Conservation (phyloP, 164 flowering plant genomes). For the Vitis labrusca region DNA sequence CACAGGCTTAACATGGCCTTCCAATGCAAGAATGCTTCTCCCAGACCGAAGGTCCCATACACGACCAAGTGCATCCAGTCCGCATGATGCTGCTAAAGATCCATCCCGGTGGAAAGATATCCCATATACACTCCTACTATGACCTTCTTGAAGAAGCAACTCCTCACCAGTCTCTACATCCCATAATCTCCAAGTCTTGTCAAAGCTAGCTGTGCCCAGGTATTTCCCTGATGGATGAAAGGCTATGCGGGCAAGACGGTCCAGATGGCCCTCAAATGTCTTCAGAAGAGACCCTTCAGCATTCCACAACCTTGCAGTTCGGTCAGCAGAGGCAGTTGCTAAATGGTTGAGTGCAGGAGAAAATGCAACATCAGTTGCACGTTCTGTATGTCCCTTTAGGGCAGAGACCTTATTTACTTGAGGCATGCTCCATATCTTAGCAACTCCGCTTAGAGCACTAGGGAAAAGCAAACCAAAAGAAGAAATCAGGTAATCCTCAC, state of each 20-base stretch:
- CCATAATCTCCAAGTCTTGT: constrained; percentile 99
- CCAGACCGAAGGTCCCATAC: constrained; percentile 99
- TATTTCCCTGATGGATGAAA: constrained; percentile 98
- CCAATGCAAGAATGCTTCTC: constrained; percentile 84
- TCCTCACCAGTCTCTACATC: constrained; percentile 78
- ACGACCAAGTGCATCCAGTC: constrained; percentile 90
- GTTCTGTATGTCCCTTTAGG: constrained; percentile 89
- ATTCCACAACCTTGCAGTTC: constrained; percentile 89
- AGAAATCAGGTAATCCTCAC: not conserved
- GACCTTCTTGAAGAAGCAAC: constrained; percentile 99
- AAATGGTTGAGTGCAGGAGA: constrained; percentile 68
- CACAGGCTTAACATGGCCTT: constrained; percentile 97
- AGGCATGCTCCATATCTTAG: constrained; percentile 93
- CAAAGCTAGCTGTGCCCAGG: constrained; percentile 92
- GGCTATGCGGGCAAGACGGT: constrained; percentile 87
- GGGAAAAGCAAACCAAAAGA: constrained; percentile 9
- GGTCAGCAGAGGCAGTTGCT: constrained; percentile 97
- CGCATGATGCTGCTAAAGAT: constrained; percentile 90
- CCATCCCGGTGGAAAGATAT: constrained; percentile 91
- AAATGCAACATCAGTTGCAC: constrained; percentile 89
- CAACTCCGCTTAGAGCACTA: constrained; percentile 79
- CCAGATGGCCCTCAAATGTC: constrained; percentile 87
- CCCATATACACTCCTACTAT: constrained; percentile 89
- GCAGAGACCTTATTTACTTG: constrained; percentile 52
- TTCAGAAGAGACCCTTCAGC: constrained; percentile 65